Base-by-base conservation (phyloP, 2,329 filamentous ascomycete species). In the Colletotrichum tropicicola region DNA sequence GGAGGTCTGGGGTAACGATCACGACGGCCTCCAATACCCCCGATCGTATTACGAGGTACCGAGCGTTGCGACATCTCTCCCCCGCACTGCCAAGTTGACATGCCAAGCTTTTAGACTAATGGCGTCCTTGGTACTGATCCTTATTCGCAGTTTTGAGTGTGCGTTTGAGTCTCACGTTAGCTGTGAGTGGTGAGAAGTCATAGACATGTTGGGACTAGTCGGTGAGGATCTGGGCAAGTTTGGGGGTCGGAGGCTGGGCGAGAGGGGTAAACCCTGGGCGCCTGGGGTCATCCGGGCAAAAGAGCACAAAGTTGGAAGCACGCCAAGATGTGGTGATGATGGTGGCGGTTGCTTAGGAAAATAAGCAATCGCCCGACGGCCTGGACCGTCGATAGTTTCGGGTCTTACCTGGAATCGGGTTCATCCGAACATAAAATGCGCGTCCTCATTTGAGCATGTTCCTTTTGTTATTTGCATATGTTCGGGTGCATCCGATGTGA, bases 61-160 rank as follows among this genome's bases (percentile, higher is more conserved):
- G 45, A n/a, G n/a, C 23, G 15, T 30, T 9, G 17, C 15, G 6
- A 9, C 12, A 6, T 5, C n/a, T n/a, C 13, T 28, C 32, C 54
- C 53, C 43, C 54, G 41, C 54, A 47, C n/a, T 19, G 54, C 54
- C 43, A 57, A 57, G 54, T 47, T 37, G 30, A 17, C n/a, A 5
- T 57, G 43, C 54, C 54, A 57, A 57, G 54, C 21, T 9, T 39
- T 28, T 17, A 25, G 15, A 30, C 17, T 9, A 28, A 39, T 19
- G 15, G 43, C 19, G 41, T 17, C 27, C 43, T 57, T 57, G 54
- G 54, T 57, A 13, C 25, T n/a, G 28, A 2, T 39, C 23, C 30
- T 8, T 48, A 57, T 39, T 48, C 15, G 54, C 6, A 21, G 19
- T 6, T 15, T 9, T 10, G 23, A 57, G n/a, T 21, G 12, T 35